Evolutionary conservation across 2,329 filamentous ascomycete genomes (phyloP), one percentile per base, ranked within the genome.

Genomic region (Fusarium staphyleae): DNA sequence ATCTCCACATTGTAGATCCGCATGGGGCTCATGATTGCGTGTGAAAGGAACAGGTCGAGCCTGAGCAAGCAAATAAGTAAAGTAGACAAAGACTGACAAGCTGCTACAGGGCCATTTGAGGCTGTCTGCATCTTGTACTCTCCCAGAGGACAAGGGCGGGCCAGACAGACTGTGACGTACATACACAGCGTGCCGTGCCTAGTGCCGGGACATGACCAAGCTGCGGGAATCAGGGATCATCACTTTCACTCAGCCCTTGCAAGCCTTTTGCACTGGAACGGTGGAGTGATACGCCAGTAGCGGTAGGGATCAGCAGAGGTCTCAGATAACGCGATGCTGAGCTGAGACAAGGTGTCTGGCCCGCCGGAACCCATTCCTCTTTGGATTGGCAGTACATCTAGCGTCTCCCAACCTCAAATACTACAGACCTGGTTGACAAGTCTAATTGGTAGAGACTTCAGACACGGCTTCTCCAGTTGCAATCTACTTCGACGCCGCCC

Each of bases 391-490:
- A 16, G 4, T 8, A 16, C 32, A 34, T 34, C 12, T 4, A 13
- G 11, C 3, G 28, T 30, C 28, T 30, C 28, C 12, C 7, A 30
- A 12, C 22, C 3, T 30, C 28, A n/a, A 3, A 5, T 30, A 12
- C 13, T 30, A n/a, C n/a, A n/a, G 4, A 30, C 12, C 28, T 30
- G 28, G 5, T 4, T 9, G 5, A n/a, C 13, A 12, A 5, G 24
- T 2, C 32, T 0, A 13, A 30, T 7, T 16, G 34, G 9, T n/a
- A 11, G 18, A 5, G 6, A 8, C 24, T 5, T 15, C 1, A 37
- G 40, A 46, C 52, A 58, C 30, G 34, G 34, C 43, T 48, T 40
- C 35, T 44, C 45, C 43, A 19, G 44, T 30, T 22, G 11, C n/a
- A 18, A 28, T 16, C 19, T 13, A 5, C n/a, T 15, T n/a, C 10